phyloP scores from a whole-genome alignment of 306 rosid species.

The Prosopis cineraria region DNA sequence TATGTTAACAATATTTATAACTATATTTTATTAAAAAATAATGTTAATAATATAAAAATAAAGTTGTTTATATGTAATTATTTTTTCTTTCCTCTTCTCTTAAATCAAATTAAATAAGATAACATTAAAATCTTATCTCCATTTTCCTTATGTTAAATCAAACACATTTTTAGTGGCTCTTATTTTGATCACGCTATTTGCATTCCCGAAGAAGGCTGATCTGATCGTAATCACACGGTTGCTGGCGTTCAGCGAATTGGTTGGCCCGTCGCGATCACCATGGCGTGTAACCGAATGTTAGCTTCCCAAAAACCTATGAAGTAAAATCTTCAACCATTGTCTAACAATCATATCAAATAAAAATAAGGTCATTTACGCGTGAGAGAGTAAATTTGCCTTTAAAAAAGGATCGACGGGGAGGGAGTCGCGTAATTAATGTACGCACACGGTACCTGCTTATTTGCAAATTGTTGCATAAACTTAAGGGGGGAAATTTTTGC shows the following conservation, averaged over 20 bases:
- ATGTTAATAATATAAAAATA: no score
- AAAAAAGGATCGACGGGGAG: not conserved
- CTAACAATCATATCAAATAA: not conserved
- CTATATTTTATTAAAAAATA: no score
- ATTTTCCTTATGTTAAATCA: no score
- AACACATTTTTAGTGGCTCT: not conserved
- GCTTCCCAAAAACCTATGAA: not conserved
- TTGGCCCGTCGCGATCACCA: not conserved
- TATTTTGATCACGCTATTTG: not conserved
- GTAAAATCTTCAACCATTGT: not conserved
- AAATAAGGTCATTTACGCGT: not conserved
- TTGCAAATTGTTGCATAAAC: not conserved
- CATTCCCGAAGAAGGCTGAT: not conserved
- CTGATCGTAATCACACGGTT: not conserved
- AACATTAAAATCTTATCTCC: no score
- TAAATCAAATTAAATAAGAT: no score
- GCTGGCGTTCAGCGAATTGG: not conserved
- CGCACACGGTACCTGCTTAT: not conserved
- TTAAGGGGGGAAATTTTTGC: no score
- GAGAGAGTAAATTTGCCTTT: not conserved
- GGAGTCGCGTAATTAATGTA: not conserved
- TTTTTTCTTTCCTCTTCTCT: no score
- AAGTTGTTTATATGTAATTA: no score
- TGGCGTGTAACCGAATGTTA: not conserved
- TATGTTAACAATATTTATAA: no score